Evolutionary conservation across 2,329 filamentous ascomycete genomes (phyloP), one percentile per base, ranked within the genome.

Genomic region (Ilyonectria destructans): DNA sequence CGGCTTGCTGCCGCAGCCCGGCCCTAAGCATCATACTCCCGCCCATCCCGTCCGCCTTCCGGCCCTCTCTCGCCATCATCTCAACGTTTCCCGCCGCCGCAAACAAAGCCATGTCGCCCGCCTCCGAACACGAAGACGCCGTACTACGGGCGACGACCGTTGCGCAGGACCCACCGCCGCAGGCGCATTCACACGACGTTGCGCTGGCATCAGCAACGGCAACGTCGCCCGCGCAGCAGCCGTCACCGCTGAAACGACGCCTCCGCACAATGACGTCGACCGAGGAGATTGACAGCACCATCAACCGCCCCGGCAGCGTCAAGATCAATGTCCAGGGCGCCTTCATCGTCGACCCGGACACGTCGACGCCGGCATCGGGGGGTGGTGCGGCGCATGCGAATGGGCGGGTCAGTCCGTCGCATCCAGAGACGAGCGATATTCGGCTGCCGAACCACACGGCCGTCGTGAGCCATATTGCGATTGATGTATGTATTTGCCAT

Each of bases 271-370:
- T 80, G 78, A 88, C 85, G 40, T 85, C 84, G 69, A 86, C 85
- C 12, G 84, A 87, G 74, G 87, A 89, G 80, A 89, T 90, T 63
- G 86, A 89, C 79, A 89, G 84, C 75, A 88, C 88, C 56, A 88
- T 92, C 75, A 87, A 83, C 61, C 88, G 89, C 74, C 90, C 90
- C 2, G 90, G 90, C 26, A 88, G 93, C 15, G 95, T 98, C 77
- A 92, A 93, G 83, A 98, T 99, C 85, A 98, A 99, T 80, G 96
- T 98, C 72, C 91, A 95, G 80, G 96, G 96, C 77, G 96, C 96
- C 45, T 98, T 97, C 79, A 98, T 99, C 73, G 95, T 97, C 76
- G 94, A 98, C 78, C 92, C 96, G 69, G 92, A 94, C 73, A 85
- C 88, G 4, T 81, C 81, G 21, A 89, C 87, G 56, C 83, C 89